phyloP scores from a whole-genome alignment of 805 yeast species.

The Clavispora carvajalis region DNA sequence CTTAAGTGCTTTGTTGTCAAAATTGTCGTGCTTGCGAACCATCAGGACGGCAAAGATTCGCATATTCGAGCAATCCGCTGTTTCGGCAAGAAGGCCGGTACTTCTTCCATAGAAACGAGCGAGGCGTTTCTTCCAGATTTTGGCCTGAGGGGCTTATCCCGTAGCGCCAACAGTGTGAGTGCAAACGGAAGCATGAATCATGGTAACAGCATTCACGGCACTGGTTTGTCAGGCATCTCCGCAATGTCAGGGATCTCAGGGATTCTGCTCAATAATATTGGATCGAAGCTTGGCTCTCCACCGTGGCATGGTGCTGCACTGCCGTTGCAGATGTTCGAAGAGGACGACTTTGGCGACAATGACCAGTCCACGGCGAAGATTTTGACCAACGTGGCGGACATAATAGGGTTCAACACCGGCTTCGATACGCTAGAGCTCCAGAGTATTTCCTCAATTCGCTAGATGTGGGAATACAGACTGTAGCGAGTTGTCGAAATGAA shows the following conservation, averaged over 20 bases:
- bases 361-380: conserved; percentile 23
- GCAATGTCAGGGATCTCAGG: conserved; percentile 7
- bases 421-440: conserved; percentile 34
- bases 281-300: not conserved
- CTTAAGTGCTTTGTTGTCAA: conserved; percentile 65
- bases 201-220: not conserved
- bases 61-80: conserved; percentile 73
- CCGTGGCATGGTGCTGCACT: not conserved
- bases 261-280: conserved; percentile 8
- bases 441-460: conserved; percentile 36
- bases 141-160: not conserved
- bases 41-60: conserved; percentile 94
- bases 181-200: not conserved
- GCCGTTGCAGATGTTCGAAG: conserved; percentile 7
- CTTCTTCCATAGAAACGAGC: conserved; percentile 5
- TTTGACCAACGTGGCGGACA: conserved; percentile 30
- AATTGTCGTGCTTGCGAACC: conserved; percentile 64
- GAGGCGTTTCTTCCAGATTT: not conserved
- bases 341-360: conserved; percentile 3
- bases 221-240: not conserved
- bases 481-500: no score
- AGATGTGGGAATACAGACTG: not conserved
- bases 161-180: not conserved
- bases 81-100: conserved; percentile 35
- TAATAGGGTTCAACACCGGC: conserved; percentile 39